A percentile compares a stretch with the other conserved stretches of the same genome.
Evolutionary conservation across 345 rosid species (phyloP).

Genomic region (Arabidopsis thaliana): TAIR10.1 NC_003070.9:84501-85000

Average conservation of each 20-base stretch:
- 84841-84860: conserved; percentile 47
- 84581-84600: conserved; percentile 67
- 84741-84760: conserved; percentile 51
- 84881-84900: conserved; percentile 19
- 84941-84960: conserved; percentile 34
- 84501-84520: conserved; percentile 65
- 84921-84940: conserved; percentile 11
- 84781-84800: conserved; percentile 51
- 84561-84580: conserved; percentile 58
- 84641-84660: conserved; percentile 56
- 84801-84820: conserved; percentile 47
- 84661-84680: conserved; percentile 22
- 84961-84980: conserved; percentile 33
- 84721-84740: conserved; percentile 66
- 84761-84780: conserved; percentile 47
- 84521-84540: conserved; percentile 80
- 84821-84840: conserved; percentile 67
- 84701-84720: conserved; percentile 88
- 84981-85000: conserved; percentile 27
- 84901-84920: neutral
- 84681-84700: conserved; percentile 30
- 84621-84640: conserved; percentile 77
- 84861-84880: conserved; percentile 44
- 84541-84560: conserved; percentile 51
- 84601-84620: conserved; percentile 67